Base-by-base conservation (phyloP, 805 yeast species). In the Saccharomycopsis sp. region DNA sequence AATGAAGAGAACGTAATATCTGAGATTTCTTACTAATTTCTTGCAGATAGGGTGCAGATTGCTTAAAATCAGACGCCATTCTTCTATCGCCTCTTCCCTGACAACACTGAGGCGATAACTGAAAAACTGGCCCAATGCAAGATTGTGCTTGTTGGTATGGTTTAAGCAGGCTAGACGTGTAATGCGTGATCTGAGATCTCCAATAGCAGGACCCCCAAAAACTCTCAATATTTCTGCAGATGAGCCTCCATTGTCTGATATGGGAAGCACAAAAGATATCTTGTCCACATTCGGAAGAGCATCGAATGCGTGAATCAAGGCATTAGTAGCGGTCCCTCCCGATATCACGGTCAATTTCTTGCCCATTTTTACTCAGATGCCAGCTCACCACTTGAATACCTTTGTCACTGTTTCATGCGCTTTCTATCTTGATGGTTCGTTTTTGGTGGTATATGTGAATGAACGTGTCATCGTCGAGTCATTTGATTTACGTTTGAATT, bases 131-230 rank as follows among this genome's bases (percentile, higher is more conserved):
- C 74, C 68, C 16, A 80, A 66, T 16, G 76, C 64, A 23, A 51
- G 29, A 34, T 52, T 52, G 21, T 12, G 9, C 7, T 52, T n/a
- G 1, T 65, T 7, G 12, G 37, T 56, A 3, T 23, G 68, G 16
- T 75, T 68, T 40, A 79, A 61, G 2, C 53, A 86, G 40, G 89
- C 85, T 58, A 91, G 71, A 56, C 91, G 72, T 0, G 90, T 87
- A 29, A 91, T 76, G 57, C 98, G 71, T 0, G 96, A 89, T 53
- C 97, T 73, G 1, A 91, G 77, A 67, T 91, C 98, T 1, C 98
- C 98, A 56, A 91, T 89, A 0, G 97, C 97, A 2, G 97, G 96
- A 0, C 98, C 97, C 1, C 97, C 97, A 16, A 91, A 75, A 1
- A 90, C 89, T 14, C 97, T 72, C 3, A 91, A 76, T 23, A 91